Evolutionary conservation across 176 grass and related monocot genomes (phyloP).

Genomic region (Poa pratensis): DNA sequence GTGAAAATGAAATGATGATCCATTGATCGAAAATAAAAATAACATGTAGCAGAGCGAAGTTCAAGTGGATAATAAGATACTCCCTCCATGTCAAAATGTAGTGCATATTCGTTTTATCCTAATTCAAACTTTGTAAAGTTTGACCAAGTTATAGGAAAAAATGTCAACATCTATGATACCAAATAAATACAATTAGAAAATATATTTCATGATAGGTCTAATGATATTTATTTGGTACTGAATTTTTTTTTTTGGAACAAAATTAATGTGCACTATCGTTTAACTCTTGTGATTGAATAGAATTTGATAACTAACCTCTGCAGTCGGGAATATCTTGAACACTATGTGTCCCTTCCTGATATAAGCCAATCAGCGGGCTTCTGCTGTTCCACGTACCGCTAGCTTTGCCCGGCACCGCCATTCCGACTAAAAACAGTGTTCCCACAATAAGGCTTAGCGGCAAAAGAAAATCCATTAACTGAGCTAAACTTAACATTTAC

Average conservation of each 20-base stretch:
- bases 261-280: not conserved
- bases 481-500: not conserved
- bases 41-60: not conserved
- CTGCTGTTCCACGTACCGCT: slow-evolving; percentile 79
- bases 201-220: not conserved
- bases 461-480: slow-evolving; percentile 23
- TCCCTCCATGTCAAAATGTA: not conserved
- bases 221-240: not conserved
- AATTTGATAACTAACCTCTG: slow-evolving; percentile 59
- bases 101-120: not conserved
- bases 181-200: not conserved
- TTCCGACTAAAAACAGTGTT: slow-evolving; percentile 62
- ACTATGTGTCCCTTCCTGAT: slow-evolving; percentile 89
- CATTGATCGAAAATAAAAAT: slow-evolving; percentile 12
- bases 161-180: not conserved
- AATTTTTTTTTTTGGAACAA: too few species aligned
- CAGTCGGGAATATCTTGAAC: slow-evolving; percentile 83
- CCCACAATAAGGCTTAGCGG: not conserved
- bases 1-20: slow-evolving; percentile 29
- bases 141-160: not conserved
- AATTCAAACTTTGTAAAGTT: not conserved
- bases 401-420: slow-evolving; percentile 97
- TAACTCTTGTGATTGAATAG: not conserved
- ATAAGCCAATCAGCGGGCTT: slow-evolving; percentile 80
- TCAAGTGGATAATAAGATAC: not conserved